Evolutionary conservation across 1,284 basidiomycete species (phyloP).

Genomic region (Cryptococcus sp.): DNA sequence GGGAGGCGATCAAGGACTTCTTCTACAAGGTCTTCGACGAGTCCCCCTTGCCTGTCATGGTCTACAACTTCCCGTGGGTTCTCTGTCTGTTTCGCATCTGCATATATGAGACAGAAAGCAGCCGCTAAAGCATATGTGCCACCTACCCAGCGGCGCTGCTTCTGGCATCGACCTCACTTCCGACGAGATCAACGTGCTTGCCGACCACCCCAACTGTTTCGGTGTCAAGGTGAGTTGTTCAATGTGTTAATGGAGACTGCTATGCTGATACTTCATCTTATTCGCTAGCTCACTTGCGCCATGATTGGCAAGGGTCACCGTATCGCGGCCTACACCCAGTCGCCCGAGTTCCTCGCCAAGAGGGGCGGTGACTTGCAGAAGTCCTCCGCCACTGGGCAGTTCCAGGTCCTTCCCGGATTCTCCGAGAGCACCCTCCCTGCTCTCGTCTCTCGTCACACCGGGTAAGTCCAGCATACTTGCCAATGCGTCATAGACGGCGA

Average conservation of each 20-base stretch:
- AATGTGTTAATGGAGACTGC: background rate
- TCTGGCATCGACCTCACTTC: constrained; percentile 85
- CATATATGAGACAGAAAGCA: background rate
- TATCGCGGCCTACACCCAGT: constrained; percentile 60
- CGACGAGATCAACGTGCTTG: constrained; percentile 71
- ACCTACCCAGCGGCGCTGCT: constrained; percentile 55
- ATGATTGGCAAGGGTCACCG: constrained; percentile 81
- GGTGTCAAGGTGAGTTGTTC: constrained; percentile 63
- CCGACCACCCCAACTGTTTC: constrained; percentile 81
- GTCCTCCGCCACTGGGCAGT: constrained; percentile 37
- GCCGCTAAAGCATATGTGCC: background rate
- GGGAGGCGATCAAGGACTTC: constrained; percentile 54
- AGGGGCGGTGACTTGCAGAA: constrained; percentile 31
- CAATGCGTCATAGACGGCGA: background rate
- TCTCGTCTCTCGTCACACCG: constrained; percentile 64
- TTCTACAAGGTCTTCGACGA: constrained; percentile 70
- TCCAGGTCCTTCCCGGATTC: constrained; percentile 53
- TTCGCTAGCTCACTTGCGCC: constrained; percentile 68
- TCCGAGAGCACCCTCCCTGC: constrained; percentile 54
- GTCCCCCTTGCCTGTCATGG: constrained; percentile 80
- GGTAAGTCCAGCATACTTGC: constrained; percentile 12
- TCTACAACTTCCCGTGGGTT: constrained; percentile 82
- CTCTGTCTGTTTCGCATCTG: constrained; percentile 12
- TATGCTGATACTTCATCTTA: background rate
- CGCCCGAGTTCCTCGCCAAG: constrained; percentile 38